phyloP scores from a whole-genome alignment of 139 green algal genomes.

The Astrephomene gubernaculifera region DNA sequence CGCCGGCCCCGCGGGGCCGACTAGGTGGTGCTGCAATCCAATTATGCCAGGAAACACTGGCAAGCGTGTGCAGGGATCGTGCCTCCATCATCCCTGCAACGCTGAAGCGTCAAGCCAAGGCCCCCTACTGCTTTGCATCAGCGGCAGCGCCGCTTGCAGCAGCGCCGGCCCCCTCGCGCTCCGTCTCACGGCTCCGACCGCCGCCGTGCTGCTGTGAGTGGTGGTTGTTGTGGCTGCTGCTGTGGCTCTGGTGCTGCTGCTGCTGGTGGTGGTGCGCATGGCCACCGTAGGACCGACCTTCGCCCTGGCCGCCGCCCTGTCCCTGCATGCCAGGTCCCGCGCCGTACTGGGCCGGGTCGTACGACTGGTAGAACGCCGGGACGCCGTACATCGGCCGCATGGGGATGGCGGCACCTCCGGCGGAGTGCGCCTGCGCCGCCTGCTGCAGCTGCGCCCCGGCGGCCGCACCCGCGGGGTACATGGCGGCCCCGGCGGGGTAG shows the following conservation, averaged over 20 bases:
- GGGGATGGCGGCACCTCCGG: not conserved
- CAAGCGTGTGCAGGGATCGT: no score
- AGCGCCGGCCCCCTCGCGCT: no score
- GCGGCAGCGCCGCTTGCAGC: no score
- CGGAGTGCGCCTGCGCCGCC: not conserved
- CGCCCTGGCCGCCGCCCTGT: not conserved
- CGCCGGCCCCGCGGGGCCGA: no score
- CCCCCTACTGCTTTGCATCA: no score
- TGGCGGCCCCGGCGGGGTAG: conserved; percentile 13
- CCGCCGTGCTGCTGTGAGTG: no score
- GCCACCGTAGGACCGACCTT: not conserved
- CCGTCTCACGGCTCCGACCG: no score
- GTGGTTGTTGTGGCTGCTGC: not conserved
- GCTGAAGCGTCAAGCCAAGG: no score
- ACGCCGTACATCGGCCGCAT: conserved; percentile 31
- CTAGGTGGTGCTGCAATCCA: no score
- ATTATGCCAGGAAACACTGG: no score
- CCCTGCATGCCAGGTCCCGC: not conserved
- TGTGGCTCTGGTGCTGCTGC: conserved; percentile 1
- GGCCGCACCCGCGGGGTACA: conserved; percentile 13
- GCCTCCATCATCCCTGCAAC: no score
- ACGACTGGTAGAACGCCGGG: not conserved
- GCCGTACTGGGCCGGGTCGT: conserved; percentile 3
- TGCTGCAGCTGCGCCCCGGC: conserved; percentile 30
- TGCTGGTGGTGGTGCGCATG: conserved; percentile 12